Percentiles rank a stretch among this genome's conserved stretches.
Evolutionary conservation across 192 early-diverging fungal species (phyloP).

Genomic region (Backusella mclennaniae): DNA sequence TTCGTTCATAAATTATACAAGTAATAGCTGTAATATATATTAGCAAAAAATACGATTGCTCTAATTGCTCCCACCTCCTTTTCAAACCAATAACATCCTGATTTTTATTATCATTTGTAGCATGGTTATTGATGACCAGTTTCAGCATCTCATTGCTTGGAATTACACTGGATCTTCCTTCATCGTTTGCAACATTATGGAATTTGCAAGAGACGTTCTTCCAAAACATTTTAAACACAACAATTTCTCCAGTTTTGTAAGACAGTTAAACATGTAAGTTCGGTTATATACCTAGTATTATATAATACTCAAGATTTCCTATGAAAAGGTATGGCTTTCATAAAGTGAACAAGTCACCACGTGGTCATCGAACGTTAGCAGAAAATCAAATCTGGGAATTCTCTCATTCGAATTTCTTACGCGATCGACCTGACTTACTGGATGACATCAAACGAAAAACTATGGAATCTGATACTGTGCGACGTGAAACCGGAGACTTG

Average conservation of each 20-base stretch:
- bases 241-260: slow-evolving; percentile 89
- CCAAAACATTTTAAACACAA: slow-evolving; percentile 95
- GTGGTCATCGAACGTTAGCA: slow-evolving; percentile 80
- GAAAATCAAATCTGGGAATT: slow-evolving; percentile 95
- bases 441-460: slow-evolving; percentile 94
- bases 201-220: slow-evolving; percentile 85
- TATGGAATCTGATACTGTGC: slow-evolving; percentile 76
- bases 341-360: slow-evolving; percentile 89
- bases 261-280: slow-evolving; percentile 80
- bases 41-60: neutral
- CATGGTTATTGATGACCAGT: slow-evolving; percentile 85
- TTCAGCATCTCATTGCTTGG: slow-evolving; percentile 89
- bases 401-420: slow-evolving; percentile 79
- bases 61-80: neutral
- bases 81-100: neutral
- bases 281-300: neutral
- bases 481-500: slow-evolving; percentile 76
- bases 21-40: slow-evolving; percentile 14
- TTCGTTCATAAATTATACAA: slow-evolving; percentile 41
- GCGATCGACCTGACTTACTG: slow-evolving; percentile 72
- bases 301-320: neutral
- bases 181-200: slow-evolving; percentile 88
- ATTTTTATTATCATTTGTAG: slow-evolving; percentile 20
- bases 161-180: slow-evolving; percentile 87
- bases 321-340: slow-evolving; percentile 75